Evolutionary conservation across 2,329 filamentous ascomycete genomes (phyloP).

Genomic region (Pezicula carpinea): DNA sequence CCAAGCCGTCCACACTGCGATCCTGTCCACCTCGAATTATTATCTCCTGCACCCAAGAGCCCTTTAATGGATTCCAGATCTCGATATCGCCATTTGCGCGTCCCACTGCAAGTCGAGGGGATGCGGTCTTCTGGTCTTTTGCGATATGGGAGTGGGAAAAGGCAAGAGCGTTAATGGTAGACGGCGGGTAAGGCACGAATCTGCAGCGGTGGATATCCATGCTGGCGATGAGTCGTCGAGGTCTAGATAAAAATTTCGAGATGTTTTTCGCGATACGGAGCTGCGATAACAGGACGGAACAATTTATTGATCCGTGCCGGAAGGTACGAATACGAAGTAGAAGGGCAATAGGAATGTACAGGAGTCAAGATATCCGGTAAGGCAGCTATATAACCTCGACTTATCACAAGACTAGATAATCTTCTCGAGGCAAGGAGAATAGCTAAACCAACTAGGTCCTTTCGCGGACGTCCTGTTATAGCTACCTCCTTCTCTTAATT

Average conservation of each 20-base stretch:
- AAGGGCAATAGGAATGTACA: no score
- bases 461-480: no score
- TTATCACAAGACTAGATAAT: no score
- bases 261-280: no score
- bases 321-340: no score
- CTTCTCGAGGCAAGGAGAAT: no score
- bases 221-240: constrained; percentile 10
- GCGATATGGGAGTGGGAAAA: constrained; percentile 71
- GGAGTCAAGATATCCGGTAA: no score
- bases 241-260: constrained; percentile 5
- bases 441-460: no score
- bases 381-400: no score
- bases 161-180: constrained; percentile 88
- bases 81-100: constrained; percentile 95
- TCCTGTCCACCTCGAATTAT: constrained; percentile 79
- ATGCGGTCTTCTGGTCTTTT: constrained; percentile 48
- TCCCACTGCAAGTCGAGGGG: constrained; percentile 78
- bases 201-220: constrained; percentile 98
- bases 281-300: no score
- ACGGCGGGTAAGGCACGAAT: constrained; percentile 88
- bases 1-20: constrained; percentile 82
- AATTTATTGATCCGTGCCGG: no score
- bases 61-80: constrained; percentile 84
- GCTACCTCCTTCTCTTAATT: no score
- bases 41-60: constrained; percentile 82